phyloP scores from a whole-genome alignment of 2,329 filamentous ascomycete species.

The Fusarium subtropicale region DNA sequence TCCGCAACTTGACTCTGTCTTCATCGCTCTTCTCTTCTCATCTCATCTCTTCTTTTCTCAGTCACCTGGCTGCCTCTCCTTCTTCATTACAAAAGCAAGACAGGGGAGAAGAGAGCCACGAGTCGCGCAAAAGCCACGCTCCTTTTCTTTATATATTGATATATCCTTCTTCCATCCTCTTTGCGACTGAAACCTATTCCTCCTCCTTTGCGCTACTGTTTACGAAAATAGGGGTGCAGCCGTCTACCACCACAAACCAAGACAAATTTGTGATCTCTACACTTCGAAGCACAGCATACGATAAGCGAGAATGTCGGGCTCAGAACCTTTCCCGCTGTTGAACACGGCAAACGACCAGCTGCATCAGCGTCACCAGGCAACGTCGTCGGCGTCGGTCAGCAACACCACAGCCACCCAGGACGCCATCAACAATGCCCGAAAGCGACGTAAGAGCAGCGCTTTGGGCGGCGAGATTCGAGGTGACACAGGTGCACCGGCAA shows the following conservation, averaged over 20 bases:
- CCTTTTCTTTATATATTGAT: constrained; percentile 13
- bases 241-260: constrained; percentile 14
- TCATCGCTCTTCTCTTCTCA: background rate
- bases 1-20: constrained; percentile 19
- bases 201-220: background rate
- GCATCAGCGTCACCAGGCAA: constrained; percentile 52
- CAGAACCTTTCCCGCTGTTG: constrained; percentile 68
- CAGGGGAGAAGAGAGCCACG: constrained; percentile 1
- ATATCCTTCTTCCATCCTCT: background rate
- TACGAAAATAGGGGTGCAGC: constrained; percentile 35
- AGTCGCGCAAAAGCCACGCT: constrained; percentile 1
- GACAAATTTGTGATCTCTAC: background rate
- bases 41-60: background rate
- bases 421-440: constrained; percentile 55
- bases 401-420: constrained; percentile 42
- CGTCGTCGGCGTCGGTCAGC: constrained; percentile 20
- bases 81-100: background rate
- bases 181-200: background rate
- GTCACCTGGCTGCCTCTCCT: constrained; percentile 4
- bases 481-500: constrained; percentile 66
- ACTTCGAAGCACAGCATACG: background rate
- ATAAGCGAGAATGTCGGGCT: constrained; percentile 54
- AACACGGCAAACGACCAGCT: constrained; percentile 63
- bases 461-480: constrained; percentile 65
- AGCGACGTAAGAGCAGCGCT: constrained; percentile 67